Percentiles rank a stretch among this genome's conserved stretches.
Evolutionary conservation across 805 yeast genomes (phyloP).

Genomic region (Ogataea ramenticola): DNA sequence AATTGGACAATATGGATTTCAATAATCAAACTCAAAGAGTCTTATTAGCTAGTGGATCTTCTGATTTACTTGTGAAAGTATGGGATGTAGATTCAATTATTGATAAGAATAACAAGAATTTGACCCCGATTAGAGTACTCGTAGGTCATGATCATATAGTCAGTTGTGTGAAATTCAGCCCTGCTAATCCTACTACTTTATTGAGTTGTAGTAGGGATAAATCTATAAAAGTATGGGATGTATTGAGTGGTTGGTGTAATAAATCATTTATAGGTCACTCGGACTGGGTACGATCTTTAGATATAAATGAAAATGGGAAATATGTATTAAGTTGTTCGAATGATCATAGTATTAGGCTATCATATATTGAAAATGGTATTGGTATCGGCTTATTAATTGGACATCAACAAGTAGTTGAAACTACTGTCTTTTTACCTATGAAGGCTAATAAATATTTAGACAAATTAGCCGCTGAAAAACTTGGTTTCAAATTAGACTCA

Average conservation of each 20-base stretch:
- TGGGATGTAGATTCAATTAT: conserved; percentile 49
- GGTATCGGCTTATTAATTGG: conserved; percentile 64
- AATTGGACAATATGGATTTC: background rate
- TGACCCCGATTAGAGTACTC: conserved; percentile 45
- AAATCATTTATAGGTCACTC: conserved; percentile 70
- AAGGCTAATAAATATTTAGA: conserved; percentile 42
- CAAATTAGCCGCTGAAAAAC: conserved; percentile 23
- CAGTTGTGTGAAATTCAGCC: conserved; percentile 51
- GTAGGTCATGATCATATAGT: conserved; percentile 87
- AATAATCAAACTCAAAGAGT: conserved; percentile 11
- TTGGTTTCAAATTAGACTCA: background rate
- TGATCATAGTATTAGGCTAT: conserved; percentile 65
- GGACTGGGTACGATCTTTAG: conserved; percentile 80
- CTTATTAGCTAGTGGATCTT: conserved; percentile 41
- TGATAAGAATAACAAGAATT: background rate
- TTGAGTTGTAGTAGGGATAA: conserved; percentile 62
- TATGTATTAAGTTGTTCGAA: conserved; percentile 68
- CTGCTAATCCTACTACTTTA: conserved; percentile 36
- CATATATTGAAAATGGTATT: conserved; percentile 54
- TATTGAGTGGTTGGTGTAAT: conserved; percentile 58
- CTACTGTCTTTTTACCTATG: conserved; percentile 57
- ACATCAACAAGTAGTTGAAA: conserved; percentile 80
- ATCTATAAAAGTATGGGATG: conserved; percentile 58
- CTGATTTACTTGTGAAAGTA: conserved; percentile 52
- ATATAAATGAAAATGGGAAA: conserved; percentile 40